Percentiles rank a stretch among this genome's conserved stretches.
Conservation (phyloP, 306 rosid species). For the Elaeagnus macrophylla region DNA sequence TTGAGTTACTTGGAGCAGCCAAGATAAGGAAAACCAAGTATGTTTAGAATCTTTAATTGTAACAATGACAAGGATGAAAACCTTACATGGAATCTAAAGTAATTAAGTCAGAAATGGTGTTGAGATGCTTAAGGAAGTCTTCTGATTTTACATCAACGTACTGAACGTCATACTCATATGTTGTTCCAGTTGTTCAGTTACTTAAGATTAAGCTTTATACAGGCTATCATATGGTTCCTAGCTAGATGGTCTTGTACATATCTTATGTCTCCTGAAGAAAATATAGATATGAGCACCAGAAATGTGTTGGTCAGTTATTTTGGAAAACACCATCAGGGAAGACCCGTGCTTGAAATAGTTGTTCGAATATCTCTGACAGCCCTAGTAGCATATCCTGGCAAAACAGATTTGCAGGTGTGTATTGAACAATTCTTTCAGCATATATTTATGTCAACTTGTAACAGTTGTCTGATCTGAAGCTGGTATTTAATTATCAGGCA, state of each 20-base stretch:
- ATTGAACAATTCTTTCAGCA: conserved; percentile 14
- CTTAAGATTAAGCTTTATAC: conserved; percentile 28
- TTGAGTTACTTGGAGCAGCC: too few species aligned
- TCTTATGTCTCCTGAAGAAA: conserved; percentile 68
- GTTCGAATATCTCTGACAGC: conserved; percentile 63
- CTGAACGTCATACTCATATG: not conserved
- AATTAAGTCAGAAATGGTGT: too few species aligned
- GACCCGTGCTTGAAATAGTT: conserved; percentile 73
- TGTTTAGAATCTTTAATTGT: too few species aligned
- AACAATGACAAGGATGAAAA: too few species aligned
- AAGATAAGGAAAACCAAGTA: too few species aligned
- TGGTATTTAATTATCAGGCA: conserved; percentile 42
- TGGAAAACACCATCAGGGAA: conserved; percentile 80
- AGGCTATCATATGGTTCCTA: conserved; percentile 95
- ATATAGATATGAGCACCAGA: conserved; percentile 26
- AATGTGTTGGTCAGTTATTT: conserved; percentile 54
- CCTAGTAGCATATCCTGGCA: conserved; percentile 76
- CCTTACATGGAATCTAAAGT: too few species aligned
- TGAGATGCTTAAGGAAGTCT: too few species aligned
- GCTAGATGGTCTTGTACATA: conserved; percentile 93
- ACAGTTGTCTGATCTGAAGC: not conserved
- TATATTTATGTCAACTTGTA: too few species aligned
- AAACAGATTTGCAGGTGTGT: conserved; percentile 79
- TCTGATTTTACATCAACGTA: not conserved
- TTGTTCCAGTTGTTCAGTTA: conserved; percentile 6